Evolutionary conservation across 306 rosid species (phyloP), one percentile per base, ranked within the genome.

Genomic region (Carpinus viminea): DNA sequence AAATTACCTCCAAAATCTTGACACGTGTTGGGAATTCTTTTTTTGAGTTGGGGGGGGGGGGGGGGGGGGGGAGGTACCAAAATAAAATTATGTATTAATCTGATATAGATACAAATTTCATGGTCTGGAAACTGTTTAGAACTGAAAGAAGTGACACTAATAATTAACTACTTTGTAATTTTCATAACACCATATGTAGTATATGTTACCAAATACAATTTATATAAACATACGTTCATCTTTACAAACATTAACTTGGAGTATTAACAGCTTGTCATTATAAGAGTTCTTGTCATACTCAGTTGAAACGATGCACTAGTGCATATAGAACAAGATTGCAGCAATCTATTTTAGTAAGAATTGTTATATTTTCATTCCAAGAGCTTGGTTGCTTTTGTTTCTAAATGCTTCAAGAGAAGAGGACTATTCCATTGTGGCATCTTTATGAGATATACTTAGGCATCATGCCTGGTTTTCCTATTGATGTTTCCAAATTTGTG

Each of bases 401-500:
- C 8, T 10, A 41, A 10, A 7, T n/a, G 16, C 18, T 68, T n/a
- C 12, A n/a, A 12, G 28, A n/a, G 51, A 43, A 43, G 43, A 68
- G 2, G 41, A 18, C 13, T 41, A 57, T 62, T 31, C 46, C 60
- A 13, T 13, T 68, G 31, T 41, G 17, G 18, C 21, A n/a, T 15
- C 45, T 47, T 50, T 10, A 69, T 43, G 41, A 24, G 75, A 56
- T 59, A 47, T 48, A 16, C 38, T 1, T 10, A 1, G 46, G 26
- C 43, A 21, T 60, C 10, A 8, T 2, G 0, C 15, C 21, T 74
- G 20, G 17, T 56, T 59, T 68, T 57, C 21, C 8, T 56, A 7
- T n/a, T 76, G 50, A 76, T 85, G 76, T 74, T 66, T 68, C 77
- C 68, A 57, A 38, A 65, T 76, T 82, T 79, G 43, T 76, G 80